A percentile compares a stretch with the other conserved stretches of the same genome.
These are phyloP conservation scores for Erigeron canadensis DNA, from an alignment of 129 eudicot species.

Conservation along the genomic window DNA sequence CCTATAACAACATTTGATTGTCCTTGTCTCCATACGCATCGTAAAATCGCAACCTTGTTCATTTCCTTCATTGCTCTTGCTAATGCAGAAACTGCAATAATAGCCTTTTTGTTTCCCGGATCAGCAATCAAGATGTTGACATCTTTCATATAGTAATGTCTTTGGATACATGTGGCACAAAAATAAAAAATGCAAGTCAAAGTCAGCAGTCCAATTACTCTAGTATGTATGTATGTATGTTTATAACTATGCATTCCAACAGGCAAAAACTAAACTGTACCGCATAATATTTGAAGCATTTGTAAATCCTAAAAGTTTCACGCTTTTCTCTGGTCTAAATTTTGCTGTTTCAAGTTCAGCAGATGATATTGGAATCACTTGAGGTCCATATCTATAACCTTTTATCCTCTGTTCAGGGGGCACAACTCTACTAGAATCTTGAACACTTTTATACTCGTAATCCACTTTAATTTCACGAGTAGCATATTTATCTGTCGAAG, in stretches of 20 bases:
- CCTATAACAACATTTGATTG: conserved; percentile 83
- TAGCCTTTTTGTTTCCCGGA: conserved; percentile 80
- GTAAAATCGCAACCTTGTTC: conserved; percentile 84
- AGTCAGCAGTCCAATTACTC: conserved; percentile 13
- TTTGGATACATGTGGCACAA: conserved; percentile 34
- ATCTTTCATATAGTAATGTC: conserved; percentile 95
- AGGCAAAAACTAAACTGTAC: conserved; percentile 25
- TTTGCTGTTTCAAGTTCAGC: conserved; percentile 87
- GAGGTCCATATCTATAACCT: conserved; percentile 95
- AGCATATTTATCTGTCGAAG: conserved; percentile 83
- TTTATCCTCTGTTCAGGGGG: conserved; percentile 98
- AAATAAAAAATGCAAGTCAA: neutral
- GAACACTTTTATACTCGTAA: conserved; percentile 73
- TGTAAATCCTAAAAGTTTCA: conserved; percentile 94
- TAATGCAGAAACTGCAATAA: conserved; percentile 77
- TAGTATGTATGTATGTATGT: conserved; percentile 2
- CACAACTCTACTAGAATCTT: conserved; percentile 63
- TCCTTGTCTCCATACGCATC: conserved; percentile 98
- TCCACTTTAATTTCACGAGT: conserved; percentile 91
- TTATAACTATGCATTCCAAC: neutral
- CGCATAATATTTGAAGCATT: conserved; percentile 78
- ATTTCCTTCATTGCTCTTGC: conserved; percentile 97
- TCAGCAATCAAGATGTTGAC: conserved; percentile 85
- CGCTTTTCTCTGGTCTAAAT: conserved; percentile 93
- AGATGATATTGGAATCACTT: conserved; percentile 92